A percentile compares a stretch with the other conserved stretches of the same genome.
These are phyloP conservation scores for Ustilago esculenta DNA, from an alignment of 1,284 basidiomycete genomes.

Conservation along the genomic window DNA sequence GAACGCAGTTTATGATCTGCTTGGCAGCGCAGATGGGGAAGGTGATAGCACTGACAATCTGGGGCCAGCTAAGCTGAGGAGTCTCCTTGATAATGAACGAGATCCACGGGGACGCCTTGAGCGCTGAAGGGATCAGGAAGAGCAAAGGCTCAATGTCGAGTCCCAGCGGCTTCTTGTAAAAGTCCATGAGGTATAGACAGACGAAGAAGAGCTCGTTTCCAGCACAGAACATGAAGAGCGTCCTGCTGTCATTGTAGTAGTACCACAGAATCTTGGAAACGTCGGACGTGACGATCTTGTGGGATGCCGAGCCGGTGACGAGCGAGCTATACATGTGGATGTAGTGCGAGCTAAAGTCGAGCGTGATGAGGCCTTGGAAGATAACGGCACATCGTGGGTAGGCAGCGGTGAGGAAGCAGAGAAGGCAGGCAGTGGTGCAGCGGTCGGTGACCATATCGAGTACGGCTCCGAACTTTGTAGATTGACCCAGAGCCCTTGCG, in stretches of 20 bases:
- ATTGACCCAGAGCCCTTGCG: conserved; percentile 85
- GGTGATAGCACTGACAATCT: conserved; percentile 76
- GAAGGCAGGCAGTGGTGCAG: conserved; percentile 91
- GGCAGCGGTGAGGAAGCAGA: conserved; percentile 90
- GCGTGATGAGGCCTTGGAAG: conserved; percentile 94
- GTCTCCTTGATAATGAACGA: conserved; percentile 60
- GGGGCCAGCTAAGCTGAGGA: conserved; percentile 78
- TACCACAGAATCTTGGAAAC: conserved; percentile 89
- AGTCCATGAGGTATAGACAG: conserved; percentile 91
- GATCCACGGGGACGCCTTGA: conserved; percentile 40
- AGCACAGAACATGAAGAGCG: conserved; percentile 93
- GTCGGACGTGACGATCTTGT: conserved; percentile 89
- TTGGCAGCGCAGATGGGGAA: conserved; percentile 82
- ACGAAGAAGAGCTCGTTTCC: conserved; percentile 98
- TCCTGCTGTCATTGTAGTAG: conserved; percentile 91
- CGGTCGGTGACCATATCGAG: conserved; percentile 99
- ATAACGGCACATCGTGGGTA: conserved; percentile 84
- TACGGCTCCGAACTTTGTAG: conserved; percentile 95
- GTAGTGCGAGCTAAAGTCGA: conserved; percentile 98
- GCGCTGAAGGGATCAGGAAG: conserved; percentile 33
- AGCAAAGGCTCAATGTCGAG: conserved; percentile 49
- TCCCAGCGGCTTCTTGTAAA: conserved; percentile 70
- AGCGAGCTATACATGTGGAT: conserved; percentile 99
- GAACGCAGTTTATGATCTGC: conserved; percentile 94
- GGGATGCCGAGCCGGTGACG: conserved; percentile 87